Conservation (phyloP, 768 basidiomycete species). For the Rickenella mellea region DNA sequence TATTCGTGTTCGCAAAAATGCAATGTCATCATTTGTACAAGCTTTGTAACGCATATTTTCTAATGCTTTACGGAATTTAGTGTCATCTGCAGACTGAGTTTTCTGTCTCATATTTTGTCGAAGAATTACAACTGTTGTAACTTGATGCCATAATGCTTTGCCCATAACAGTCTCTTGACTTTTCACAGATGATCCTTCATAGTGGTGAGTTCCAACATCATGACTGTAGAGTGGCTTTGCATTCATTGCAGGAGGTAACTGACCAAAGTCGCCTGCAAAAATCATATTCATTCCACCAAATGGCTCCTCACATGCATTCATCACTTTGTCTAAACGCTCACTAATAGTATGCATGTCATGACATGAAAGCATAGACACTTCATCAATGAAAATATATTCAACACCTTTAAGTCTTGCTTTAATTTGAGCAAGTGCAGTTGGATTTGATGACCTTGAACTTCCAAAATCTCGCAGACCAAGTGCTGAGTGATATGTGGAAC, state of each 20-base stretch:
- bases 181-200: no score
- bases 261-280: slow-evolving; percentile 32
- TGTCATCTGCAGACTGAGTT: slow-evolving; percentile 2
- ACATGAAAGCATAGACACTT: slow-evolving; percentile 32
- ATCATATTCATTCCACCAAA: slow-evolving; percentile 26
- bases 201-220: neutral
- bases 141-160: slow-evolving; percentile 4
- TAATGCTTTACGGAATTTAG: slow-evolving; percentile 1
- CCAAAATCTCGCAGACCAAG: slow-evolving; percentile 1
- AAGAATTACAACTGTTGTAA: slow-evolving; percentile 1
- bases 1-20: slow-evolving; percentile 20
- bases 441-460: no score
- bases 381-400: slow-evolving; percentile 32
- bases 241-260: slow-evolving; percentile 34
- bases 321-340: slow-evolving; percentile 12
- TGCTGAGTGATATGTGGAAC: slow-evolving; percentile 4
- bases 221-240: neutral
- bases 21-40: slow-evolving; percentile 27
- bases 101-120: slow-evolving; percentile 3
- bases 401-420: slow-evolving; percentile 17
- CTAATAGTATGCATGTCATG: slow-evolving; percentile 16
- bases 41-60: slow-evolving; percentile 28
- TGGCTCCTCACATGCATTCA: slow-evolving; percentile 6
- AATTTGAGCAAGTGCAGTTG: slow-evolving; percentile 7
- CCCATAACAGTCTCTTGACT: neutral